Base-by-base conservation (phyloP, 2,329 filamentous ascomycete species). In the Arthrobotrys sphaeroides region DNA sequence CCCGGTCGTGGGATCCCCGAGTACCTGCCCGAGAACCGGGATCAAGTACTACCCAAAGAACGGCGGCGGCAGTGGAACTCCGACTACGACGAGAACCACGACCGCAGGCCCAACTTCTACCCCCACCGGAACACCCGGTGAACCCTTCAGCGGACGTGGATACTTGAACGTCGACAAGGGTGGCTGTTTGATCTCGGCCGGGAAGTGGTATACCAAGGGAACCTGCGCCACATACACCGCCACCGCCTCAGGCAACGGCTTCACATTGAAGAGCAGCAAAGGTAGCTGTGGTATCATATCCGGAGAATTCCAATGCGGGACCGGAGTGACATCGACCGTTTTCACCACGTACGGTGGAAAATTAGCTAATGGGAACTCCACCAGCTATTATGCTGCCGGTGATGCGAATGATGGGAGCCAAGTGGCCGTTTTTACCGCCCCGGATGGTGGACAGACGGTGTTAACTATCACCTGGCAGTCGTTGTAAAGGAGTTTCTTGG, bases 191-290 rank as follows among this genome's bases (percentile, higher is more conserved):
- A 92, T 91, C 80, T 86, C 86, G 66, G 84, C 82, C 7, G 90
- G 90, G 0, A 87, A 86, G 0, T 92, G 90, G 90, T 92, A 90
- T 80, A 85, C 85, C 0, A 85, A 84, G 0, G 89, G 90, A 1
- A 90, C 89, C 0, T 91, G 90, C 79, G 90, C 90, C 0, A 90
- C 87, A 0, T 90, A 88, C 80, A 88, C 85, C 0, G 88, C 88
- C 3, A 82, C 85, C 2, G 73, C 84, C 49, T 85, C 82, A 18
- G 82, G 82, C 47, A 80, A 80, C 10, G 86, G 85, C 43, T 88
- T 89, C 82, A 89, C 87, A 0, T 81, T 90, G 10, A 84, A 82
- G 53, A 87, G 87, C 10, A 87, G 85, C 51, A 89, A 88, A 79
- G 88, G 88, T 5, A 82, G 81, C 12, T 91, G 90, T 78, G 86